Percentiles rank a stretch among this genome's conserved stretches.
Evolutionary conservation across 495 filamentous ascomycete species (phyloP).

Genomic region (Neurospora sp.): DNA sequence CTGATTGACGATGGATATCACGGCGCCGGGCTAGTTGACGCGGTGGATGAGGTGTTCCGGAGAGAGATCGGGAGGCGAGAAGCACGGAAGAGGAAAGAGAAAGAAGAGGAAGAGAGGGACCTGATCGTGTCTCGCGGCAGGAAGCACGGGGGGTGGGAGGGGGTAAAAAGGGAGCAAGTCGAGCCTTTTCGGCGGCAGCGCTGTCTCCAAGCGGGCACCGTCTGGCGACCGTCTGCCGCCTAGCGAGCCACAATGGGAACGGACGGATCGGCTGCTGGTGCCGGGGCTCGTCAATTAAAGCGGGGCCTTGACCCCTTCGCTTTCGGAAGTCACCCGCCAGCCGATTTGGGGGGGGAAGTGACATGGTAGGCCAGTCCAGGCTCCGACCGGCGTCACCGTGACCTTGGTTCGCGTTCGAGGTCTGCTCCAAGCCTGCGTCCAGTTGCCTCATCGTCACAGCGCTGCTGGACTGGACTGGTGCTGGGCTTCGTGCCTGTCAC

Average conservation of each 20-base stretch:
- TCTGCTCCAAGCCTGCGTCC: not conserved
- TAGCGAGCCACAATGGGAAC: constrained; percentile 19
- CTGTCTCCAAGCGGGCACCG: constrained; percentile 3
- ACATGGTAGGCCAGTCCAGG: not conserved
- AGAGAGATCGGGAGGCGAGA: not conserved
- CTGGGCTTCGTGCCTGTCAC: not conserved
- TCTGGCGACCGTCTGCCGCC: not conserved
- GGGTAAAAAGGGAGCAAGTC: constrained; percentile 24
- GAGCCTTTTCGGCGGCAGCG: constrained; percentile 22
- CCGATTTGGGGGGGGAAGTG: not conserved
- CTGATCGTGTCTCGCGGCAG: constrained; percentile 4
- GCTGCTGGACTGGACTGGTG: not conserved
- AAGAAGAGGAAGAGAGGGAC: constrained; percentile 1
- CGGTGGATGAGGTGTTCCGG: not conserved
- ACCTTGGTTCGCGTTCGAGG: not conserved
- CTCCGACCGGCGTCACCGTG: not conserved
- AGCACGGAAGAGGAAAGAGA: not conserved
- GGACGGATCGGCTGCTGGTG: constrained; percentile 33
- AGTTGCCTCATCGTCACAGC: not conserved
- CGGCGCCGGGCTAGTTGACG: not conserved
- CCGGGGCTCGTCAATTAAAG: constrained; percentile 23
- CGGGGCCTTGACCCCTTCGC: constrained; percentile 12
- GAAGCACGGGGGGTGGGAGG: constrained; percentile 20
- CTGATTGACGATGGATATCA: not conserved
- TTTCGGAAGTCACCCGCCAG: constrained; percentile 4